These are phyloP conservation scores for Nepenthes gracilis DNA, from an alignment of 148 eudicot genomes.

Conservation along the genomic window DNA sequence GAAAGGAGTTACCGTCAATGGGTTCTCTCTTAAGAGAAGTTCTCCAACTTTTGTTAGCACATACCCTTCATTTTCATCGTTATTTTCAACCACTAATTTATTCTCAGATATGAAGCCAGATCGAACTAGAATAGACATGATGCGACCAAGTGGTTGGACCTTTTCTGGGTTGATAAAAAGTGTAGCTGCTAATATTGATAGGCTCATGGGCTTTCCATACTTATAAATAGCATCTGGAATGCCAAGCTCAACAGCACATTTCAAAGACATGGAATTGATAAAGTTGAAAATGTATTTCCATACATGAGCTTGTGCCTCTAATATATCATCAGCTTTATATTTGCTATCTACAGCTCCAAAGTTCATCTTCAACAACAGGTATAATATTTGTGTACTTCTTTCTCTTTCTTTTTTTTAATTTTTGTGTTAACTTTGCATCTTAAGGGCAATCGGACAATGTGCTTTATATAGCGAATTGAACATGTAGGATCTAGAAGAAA, in stretches of 20 bases:
- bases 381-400: too few species aligned
- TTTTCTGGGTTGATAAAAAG: constrained; percentile 15
- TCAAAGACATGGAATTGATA: constrained; percentile 22
- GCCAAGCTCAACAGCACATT: constrained; percentile 21
- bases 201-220: constrained; percentile 20
- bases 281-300: constrained; percentile 12
- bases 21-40: constrained; percentile 18
- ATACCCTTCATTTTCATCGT: constrained; percentile 6
- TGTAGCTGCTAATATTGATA: constrained; percentile 1
- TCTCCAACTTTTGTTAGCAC: constrained; percentile 14
- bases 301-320: constrained; percentile 21
- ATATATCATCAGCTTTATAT: constrained; percentile 6
- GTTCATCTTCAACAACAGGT: too few species aligned
- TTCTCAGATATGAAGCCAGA: constrained; percentile 11
- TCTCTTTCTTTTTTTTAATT: too few species aligned
- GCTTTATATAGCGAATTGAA: too few species aligned
- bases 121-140: constrained; percentile 19
- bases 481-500: too few species aligned
- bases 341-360: background rate
- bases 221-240: constrained; percentile 19
- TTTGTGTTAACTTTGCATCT: too few species aligned
- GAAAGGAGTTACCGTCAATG: constrained; percentile 7
- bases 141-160: constrained; percentile 2
- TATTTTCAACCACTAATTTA: background rate
- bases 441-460: too few species aligned